Conservation (phyloP, 2,329 filamentous ascomycete species). For the Biscogniauxia mediterranea region DNA sequence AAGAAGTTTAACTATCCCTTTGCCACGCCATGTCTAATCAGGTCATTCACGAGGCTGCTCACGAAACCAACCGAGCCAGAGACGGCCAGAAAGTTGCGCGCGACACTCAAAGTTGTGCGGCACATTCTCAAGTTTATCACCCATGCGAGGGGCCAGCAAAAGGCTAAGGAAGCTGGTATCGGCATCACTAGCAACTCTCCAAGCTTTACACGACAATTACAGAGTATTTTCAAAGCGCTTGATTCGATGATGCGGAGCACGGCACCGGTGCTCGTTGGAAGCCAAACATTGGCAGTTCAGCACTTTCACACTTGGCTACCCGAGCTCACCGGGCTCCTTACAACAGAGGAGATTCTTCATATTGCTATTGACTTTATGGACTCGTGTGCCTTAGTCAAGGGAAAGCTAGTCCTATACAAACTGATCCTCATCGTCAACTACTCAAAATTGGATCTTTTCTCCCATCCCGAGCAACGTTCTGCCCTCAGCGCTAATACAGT, state of each 20-base stretch:
- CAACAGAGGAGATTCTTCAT: slow-evolving; percentile 81
- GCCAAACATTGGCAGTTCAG: slow-evolving; percentile 91
- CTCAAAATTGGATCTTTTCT: slow-evolving; percentile 77
- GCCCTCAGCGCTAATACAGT: slow-evolving; percentile 78
- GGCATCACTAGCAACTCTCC: slow-evolving; percentile 74
- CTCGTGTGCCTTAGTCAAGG: slow-evolving; percentile 81
- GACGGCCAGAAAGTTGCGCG: slow-evolving; percentile 78
- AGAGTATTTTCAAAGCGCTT: slow-evolving; percentile 84
- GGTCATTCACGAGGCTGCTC: slow-evolving; percentile 81
- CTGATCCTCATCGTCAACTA: slow-evolving; percentile 92
- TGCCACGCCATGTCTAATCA: slow-evolving; percentile 81
- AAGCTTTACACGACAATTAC: slow-evolving; percentile 77
- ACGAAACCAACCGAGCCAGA: slow-evolving; percentile 80
- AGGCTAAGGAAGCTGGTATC: slow-evolving; percentile 82
- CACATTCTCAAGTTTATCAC: slow-evolving; percentile 95
- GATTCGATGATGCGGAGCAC: slow-evolving; percentile 87
- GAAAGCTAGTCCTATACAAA: slow-evolving; percentile 89
- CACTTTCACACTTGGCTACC: slow-evolving; percentile 98
- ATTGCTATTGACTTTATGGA: slow-evolving; percentile 93
- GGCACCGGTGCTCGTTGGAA: slow-evolving; percentile 83
- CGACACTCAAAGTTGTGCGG: slow-evolving; percentile 91
- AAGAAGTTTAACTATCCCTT: slow-evolving; percentile 90
- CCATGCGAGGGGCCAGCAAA: slow-evolving; percentile 81
- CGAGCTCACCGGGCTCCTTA: slow-evolving; percentile 74
- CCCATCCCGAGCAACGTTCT: slow-evolving; percentile 70